phyloP scores from a whole-genome alignment of 179 eudicot genomes.

The Sideroxylon spinosum region DNA sequence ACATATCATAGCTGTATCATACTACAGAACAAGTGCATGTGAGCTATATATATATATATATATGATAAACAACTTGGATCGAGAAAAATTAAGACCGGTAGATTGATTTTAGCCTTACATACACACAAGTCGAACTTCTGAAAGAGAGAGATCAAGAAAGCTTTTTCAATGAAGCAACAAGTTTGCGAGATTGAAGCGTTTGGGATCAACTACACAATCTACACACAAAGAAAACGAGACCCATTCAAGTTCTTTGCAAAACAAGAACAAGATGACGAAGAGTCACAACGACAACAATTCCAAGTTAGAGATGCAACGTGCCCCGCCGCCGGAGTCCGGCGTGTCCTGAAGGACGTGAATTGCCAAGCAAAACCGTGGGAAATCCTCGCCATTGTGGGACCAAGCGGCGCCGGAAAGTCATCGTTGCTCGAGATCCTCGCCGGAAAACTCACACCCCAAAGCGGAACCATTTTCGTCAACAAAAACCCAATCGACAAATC shows the following conservation, averaged over 20 bases:
- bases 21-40: no score
- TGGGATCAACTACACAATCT: constrained; percentile 71
- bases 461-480: constrained; percentile 54
- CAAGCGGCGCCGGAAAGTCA: constrained; percentile 96
- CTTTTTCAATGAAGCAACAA: constrained; percentile 59
- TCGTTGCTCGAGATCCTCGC: constrained; percentile 81
- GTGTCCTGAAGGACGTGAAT: constrained; percentile 57
- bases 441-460: constrained; percentile 64
- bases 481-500: constrained; percentile 44
- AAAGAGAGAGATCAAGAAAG: neutral
- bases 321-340: constrained; percentile 18
- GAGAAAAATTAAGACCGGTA: no score
- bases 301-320: no score
- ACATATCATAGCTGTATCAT: no score
- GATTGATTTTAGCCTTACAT: no score
- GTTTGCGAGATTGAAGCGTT: constrained; percentile 90
- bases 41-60: no score
- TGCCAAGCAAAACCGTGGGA: constrained; percentile 90
- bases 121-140: no score
- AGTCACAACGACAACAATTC: constrained; percentile 11
- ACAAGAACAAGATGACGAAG: neutral
- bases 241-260: constrained; percentile 30
- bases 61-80: no score
- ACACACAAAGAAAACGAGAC: constrained; percentile 25
- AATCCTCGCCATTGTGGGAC: constrained; percentile 88